Evolutionary conservation across 768 basidiomycete species (phyloP).

Genomic region (Termitomyces sp.): DNA sequence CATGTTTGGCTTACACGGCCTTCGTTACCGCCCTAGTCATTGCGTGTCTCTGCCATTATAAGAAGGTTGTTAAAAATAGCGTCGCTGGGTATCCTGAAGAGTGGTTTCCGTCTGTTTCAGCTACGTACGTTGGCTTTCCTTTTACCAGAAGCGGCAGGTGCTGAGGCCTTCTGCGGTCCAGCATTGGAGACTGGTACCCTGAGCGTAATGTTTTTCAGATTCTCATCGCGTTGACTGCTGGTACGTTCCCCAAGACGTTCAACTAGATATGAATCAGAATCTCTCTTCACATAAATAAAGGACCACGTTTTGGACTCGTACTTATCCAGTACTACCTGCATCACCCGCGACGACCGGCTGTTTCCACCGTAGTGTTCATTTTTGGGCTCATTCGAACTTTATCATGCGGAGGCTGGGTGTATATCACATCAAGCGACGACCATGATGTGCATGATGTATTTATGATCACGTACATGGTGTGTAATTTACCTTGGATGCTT

Average conservation of each 20-base stretch:
- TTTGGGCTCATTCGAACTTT: constrained; percentile 70
- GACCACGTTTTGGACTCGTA: constrained; percentile 72
- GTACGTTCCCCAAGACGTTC: constrained; percentile 20
- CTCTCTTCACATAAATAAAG: constrained; percentile 23
- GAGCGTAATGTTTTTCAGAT: constrained; percentile 84
- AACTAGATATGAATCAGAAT: not conserved
- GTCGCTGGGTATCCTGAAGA: constrained; percentile 82
- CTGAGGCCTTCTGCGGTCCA: constrained; percentile 21
- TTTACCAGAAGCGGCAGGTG: not conserved
- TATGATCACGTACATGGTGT: constrained; percentile 84
- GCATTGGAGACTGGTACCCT: constrained; percentile 89
- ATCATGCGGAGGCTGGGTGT: constrained; percentile 90
- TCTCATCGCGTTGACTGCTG: constrained; percentile 81
- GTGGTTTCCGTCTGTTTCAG: constrained; percentile 89
- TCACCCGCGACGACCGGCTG: constrained; percentile 32
- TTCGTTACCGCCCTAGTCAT: constrained; percentile 61
- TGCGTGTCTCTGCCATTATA: constrained; percentile 70
- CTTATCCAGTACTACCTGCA: constrained; percentile 59
- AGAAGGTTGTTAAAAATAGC: constrained; percentile 80
- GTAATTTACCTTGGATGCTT: constrained; percentile 88
- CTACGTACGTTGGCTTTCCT: constrained; percentile 49
- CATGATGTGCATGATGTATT: constrained; percentile 81
- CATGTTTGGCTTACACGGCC: constrained; percentile 57
- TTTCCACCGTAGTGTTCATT: constrained; percentile 50
- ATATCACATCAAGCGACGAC: constrained; percentile 79